Conservation (phyloP, 208 protist genomes). For the Naegleria gruberi region DNA sequence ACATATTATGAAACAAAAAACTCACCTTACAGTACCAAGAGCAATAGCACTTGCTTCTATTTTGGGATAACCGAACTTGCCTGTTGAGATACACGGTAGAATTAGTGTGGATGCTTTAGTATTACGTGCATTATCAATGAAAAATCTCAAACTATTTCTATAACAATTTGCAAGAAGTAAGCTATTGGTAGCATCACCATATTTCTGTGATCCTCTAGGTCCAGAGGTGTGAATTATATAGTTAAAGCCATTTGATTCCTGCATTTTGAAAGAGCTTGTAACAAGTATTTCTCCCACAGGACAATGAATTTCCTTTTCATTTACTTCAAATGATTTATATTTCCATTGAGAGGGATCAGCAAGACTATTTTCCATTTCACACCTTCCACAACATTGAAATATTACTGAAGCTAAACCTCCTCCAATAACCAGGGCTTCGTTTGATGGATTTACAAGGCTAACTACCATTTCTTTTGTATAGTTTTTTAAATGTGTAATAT, state of each 20-base stretch:
- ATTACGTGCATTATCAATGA: neutral
- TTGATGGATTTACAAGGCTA: neutral
- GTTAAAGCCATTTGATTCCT: neutral
- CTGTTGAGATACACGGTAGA: neutral
- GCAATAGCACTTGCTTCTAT: neutral
- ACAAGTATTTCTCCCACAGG: neutral
- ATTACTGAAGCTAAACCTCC: neutral
- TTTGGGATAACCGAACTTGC: neutral
- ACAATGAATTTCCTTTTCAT: neutral
- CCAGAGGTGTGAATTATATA: neutral
- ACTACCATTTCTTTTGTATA: neutral
- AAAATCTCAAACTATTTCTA: neutral
- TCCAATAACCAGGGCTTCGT: neutral
- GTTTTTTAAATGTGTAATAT: neutral
- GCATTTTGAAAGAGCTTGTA: neutral
- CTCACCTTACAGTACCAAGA: neutral
- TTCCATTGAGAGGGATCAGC: neutral
- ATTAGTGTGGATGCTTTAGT: neutral
- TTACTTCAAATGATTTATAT: neutral
- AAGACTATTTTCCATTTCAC: neutral
- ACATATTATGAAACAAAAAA: neutral
- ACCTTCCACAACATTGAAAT: neutral
- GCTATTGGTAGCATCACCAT: neutral
- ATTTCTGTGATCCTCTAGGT: neutral
- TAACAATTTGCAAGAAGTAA: neutral